Conservation (phyloP, 257 asterid genomes). For the Oldenlandia corymbosa region DNA sequence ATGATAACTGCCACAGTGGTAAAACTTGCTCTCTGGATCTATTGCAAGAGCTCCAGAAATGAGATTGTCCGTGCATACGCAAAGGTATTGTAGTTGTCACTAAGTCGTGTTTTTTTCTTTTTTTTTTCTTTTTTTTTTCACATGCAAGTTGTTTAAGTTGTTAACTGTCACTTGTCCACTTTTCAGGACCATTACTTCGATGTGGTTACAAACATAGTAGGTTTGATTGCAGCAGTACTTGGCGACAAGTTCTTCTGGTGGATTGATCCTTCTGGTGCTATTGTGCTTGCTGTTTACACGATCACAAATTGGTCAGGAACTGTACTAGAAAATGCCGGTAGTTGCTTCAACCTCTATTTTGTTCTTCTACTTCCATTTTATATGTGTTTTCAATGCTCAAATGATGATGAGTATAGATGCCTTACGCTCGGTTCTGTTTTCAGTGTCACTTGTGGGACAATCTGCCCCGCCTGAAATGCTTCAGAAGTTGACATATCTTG, state of each 20-base stretch:
- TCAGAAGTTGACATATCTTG: slow-evolving; percentile 79
- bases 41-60: slow-evolving; percentile 80
- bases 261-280: slow-evolving; percentile 89
- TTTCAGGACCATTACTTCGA: slow-evolving; percentile 89
- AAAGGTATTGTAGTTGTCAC: slow-evolving; percentile 39
- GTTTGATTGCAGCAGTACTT: slow-evolving; percentile 76
- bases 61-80: slow-evolving; percentile 89
- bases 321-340: slow-evolving; percentile 90
- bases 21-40: slow-evolving; percentile 80
- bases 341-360: not conserved
- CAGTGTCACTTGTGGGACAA: slow-evolving; percentile 79
- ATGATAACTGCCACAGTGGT: slow-evolving; percentile 71
- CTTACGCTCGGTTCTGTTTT: slow-evolving; percentile 17
- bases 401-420: too few species aligned
- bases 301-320: slow-evolving; percentile 79
- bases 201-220: slow-evolving; percentile 83
- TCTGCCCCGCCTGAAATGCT: slow-evolving; percentile 77
- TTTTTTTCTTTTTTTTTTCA: not conserved
- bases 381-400: not conserved
- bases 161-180: too few species aligned
- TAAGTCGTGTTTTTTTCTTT: not conserved
- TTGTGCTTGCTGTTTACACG: slow-evolving; percentile 78
- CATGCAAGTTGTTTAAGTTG: too few species aligned
- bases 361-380: not conserved
- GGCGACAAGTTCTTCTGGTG: slow-evolving; percentile 81